Conservation (phyloP, 805 yeast species). For the Metschnikowia colocasiae region DNA sequence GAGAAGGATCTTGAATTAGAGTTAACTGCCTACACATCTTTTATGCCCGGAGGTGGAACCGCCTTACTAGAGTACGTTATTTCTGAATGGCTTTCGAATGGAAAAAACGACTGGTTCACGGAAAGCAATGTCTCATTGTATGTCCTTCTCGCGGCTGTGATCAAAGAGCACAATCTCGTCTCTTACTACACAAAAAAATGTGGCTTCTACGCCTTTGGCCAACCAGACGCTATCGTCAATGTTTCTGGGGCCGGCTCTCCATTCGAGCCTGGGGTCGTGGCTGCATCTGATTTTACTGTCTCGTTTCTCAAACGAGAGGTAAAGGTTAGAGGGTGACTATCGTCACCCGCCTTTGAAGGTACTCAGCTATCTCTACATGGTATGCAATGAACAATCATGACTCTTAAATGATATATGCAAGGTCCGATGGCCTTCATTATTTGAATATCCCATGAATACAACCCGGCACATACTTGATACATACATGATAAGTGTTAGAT, state of each 20-base stretch:
- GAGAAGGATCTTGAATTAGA: conserved; percentile 22
- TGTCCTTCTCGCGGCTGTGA: conserved; percentile 37
- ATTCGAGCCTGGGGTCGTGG: conserved; percentile 39
- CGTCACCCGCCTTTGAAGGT: background rate
- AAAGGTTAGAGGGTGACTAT: background rate
- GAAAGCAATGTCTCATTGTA: conserved; percentile 17
- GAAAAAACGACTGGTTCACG: background rate
- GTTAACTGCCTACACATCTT: conserved; percentile 52
- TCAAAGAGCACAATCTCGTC: conserved; percentile 48
- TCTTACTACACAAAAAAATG: conserved; percentile 41
- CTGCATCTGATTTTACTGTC: conserved; percentile 39
- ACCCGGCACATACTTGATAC: no score
- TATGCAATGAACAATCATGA: background rate
- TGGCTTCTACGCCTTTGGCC: conserved; percentile 31
- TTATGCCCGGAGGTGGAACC: conserved; percentile 39
- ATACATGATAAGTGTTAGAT: no score
- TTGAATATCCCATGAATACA: no score
- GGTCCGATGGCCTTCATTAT: background rate
- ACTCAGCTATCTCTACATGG: background rate
- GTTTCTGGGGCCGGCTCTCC: conserved; percentile 14
- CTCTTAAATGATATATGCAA: background rate
- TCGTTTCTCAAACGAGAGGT: conserved; percentile 31
- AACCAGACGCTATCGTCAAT: conserved; percentile 16
- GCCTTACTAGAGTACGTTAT: conserved; percentile 24
- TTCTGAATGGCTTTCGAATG: conserved; percentile 13